These are phyloP conservation scores for Alternaria arbusti DNA, from an alignment of 2,329 filamentous ascomycete species.

Conservation along the genomic window DNA sequence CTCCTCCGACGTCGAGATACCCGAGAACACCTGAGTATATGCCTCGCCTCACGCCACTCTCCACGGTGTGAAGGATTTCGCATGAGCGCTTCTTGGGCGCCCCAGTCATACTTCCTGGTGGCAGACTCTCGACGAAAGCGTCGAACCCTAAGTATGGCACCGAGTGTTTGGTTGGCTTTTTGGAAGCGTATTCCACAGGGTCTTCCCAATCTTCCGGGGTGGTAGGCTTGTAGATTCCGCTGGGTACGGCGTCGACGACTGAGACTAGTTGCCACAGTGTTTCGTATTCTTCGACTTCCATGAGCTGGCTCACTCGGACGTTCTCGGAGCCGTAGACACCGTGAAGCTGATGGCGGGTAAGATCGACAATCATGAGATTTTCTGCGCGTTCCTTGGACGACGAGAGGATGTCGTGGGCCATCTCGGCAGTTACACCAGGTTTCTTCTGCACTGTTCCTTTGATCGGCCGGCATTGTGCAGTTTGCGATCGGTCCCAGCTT, in stretches of 20 bases:
- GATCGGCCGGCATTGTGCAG: slow-evolving; percentile 86
- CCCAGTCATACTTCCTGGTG: slow-evolving; percentile 95
- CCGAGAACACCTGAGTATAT: slow-evolving; percentile 90
- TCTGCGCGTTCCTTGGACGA: slow-evolving; percentile 91
- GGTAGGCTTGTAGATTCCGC: slow-evolving; percentile 29
- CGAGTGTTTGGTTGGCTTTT: slow-evolving; percentile 9
- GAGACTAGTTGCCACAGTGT: slow-evolving; percentile 92
- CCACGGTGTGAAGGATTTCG: slow-evolving; percentile 76
- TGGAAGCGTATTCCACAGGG: slow-evolving; percentile 28
- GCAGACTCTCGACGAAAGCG: slow-evolving; percentile 77
- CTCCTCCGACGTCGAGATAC: slow-evolving; percentile 84
- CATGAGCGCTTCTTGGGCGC: slow-evolving; percentile 94
- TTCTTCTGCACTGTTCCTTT: slow-evolving; percentile 93
- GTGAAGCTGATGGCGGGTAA: slow-evolving; percentile 93
- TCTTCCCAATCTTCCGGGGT: slow-evolving; percentile 43
- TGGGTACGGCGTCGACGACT: slow-evolving; percentile 71
- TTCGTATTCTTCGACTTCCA: slow-evolving; percentile 88
- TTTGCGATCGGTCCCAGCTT: slow-evolving; percentile 65
- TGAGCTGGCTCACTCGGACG: slow-evolving; percentile 77
- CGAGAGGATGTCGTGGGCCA: slow-evolving; percentile 75
- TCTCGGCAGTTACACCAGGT: slow-evolving; percentile 68
- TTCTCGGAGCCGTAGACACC: slow-evolving; percentile 77
- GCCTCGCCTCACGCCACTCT: slow-evolving; percentile 68
- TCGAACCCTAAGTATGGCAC: slow-evolving; percentile 67
- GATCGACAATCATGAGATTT: slow-evolving; percentile 97